Base-by-base conservation (phyloP, 129 eudicot genomes). In the Helichrysum umbraculigerum region DNA sequence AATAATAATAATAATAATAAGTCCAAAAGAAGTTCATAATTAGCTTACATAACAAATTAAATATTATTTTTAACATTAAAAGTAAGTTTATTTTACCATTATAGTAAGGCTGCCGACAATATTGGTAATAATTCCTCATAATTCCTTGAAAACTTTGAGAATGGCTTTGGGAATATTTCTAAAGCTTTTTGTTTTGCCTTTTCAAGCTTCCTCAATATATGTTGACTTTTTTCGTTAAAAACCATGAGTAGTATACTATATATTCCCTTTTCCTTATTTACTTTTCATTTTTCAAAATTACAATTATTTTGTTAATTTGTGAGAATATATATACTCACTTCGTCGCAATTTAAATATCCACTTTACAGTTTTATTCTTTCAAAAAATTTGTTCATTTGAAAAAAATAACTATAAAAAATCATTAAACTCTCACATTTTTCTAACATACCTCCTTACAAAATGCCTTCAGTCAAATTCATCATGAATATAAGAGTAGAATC, bases 101-200 rank as follows among this genome's bases (percentile, higher is more conserved):
- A 42, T 74, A 66, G 63, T 74, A 80, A 80, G 32, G 71, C 84
- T 80, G 84, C 79, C 84, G 84, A 80, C 84, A 74, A 80, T 65
- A 57, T 74, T 67, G 70, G 75, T 73, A 74, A 80, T 80, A 80
- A 80, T 74, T 73, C 61, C 50, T 80, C 75, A 80, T 80, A 57
- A 80, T 80, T 70, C 30, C 84, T 22, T 60, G 71, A 67, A 74
- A 80, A 80, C 79, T 80, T 80, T 74, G 84, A 67, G 84, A 44
- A 80, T 74, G 62, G 66, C 79, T 80, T 80, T 74, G 57, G 76
- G 70, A 35, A 6, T 73, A 66, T 73, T 80, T 73, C 79, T 58
- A 80, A 44, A 80, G 51, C 64, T 73, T 25, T 12, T 25, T 12
- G 64, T 57, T 73, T 73, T 66, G 32, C 33, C 75, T 66, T 80